Percentiles rank a stretch among this genome's conserved stretches.
phyloP scores from a whole-genome alignment of 148 eudicot genomes.

The Vaccinium darrowii region DNA sequence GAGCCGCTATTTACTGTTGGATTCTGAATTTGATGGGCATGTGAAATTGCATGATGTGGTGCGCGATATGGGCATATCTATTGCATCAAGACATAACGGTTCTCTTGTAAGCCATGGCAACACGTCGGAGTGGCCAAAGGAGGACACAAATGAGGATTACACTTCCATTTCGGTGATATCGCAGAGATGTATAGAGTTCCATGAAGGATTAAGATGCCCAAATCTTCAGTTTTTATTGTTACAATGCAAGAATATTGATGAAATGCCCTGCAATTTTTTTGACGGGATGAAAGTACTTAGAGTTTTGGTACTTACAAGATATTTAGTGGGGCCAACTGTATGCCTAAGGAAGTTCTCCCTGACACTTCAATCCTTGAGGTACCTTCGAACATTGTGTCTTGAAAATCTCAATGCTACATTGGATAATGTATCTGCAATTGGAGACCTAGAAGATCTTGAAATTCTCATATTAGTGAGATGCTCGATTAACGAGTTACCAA shows the following conservation, averaged over 20 bases:
- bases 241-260: neutral
- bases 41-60: too few relatives aligned
- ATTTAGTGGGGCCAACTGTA: conserved; percentile 4
- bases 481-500: conserved; percentile 24
- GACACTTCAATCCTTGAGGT: conserved; percentile 21
- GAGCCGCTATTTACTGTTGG: too few relatives aligned
- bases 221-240: conserved; percentile 28
- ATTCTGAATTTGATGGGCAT: too few relatives aligned
- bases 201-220: conserved; percentile 25
- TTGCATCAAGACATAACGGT: too few relatives aligned
- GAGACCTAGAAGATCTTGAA: conserved; percentile 32
- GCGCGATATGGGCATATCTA: too few relatives aligned
- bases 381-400: conserved; percentile 29
- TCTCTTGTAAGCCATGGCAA: neutral
- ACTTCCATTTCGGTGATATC: conserved; percentile 38
- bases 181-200: conserved; percentile 19
- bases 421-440: conserved; percentile 22
- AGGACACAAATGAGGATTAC: conserved; percentile 19
- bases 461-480: conserved; percentile 36
- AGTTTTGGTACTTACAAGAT: conserved; percentile 30
- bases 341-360: conserved; percentile 4
- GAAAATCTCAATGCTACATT: conserved; percentile 11
- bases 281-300: conserved; percentile 33
- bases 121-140: conserved; percentile 34
- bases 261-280: conserved; percentile 27